Evolutionary conservation across 257 asterid genomes (phyloP).

Genomic region (Penstemon davidsonii): DNA sequence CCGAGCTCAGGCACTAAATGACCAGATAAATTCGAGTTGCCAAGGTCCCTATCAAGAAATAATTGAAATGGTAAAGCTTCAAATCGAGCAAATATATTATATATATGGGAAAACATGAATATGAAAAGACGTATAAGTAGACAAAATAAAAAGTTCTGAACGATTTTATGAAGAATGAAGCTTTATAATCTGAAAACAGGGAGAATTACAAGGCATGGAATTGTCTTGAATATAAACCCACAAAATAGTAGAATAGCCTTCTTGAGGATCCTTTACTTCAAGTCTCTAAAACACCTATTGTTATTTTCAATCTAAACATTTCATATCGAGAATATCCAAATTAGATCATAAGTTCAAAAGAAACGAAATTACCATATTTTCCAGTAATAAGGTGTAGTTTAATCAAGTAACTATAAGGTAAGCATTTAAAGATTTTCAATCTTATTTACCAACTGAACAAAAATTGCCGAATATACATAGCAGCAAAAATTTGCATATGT

Average conservation of each 20-base stretch:
- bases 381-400: not conserved
- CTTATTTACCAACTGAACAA: constrained; percentile 13
- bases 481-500: not conserved
- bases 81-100: not conserved
- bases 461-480: not conserved
- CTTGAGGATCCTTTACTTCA: too few relatives aligned
- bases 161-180: not conserved
- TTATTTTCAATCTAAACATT: too few relatives aligned
- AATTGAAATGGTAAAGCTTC: constrained; percentile 13
- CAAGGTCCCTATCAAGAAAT: constrained; percentile 40
- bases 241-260: not conserved
- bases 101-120: too few relatives aligned
- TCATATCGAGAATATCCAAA: not conserved
- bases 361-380: constrained; percentile 6
- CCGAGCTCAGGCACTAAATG: constrained; percentile 43
- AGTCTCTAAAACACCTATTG: too few relatives aligned
- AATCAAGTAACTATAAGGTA: not conserved
- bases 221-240: not conserved
- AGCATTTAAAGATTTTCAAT: not conserved
- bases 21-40: constrained; percentile 40
- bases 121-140: not conserved
- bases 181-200: not conserved
- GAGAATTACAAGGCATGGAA: too few relatives aligned
- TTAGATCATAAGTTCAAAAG: constrained; percentile 3
- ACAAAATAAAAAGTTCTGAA: not conserved